Evolutionary conservation across 257 asterid genomes (phyloP).

Genomic region (Leonotis leonurus): DNA sequence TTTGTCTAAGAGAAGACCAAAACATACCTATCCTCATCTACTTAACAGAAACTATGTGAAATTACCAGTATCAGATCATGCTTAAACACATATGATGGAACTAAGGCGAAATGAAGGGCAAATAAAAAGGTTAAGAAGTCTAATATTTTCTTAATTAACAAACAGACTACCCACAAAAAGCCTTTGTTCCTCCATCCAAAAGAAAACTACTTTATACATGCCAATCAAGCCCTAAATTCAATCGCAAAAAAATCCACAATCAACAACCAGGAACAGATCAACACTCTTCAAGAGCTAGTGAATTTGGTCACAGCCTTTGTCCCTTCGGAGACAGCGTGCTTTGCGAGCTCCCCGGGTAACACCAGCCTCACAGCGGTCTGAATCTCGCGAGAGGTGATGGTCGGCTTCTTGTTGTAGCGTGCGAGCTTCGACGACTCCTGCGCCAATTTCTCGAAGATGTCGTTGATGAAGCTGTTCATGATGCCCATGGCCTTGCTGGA

Average conservation of each 20-base stretch:
- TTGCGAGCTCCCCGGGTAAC: constrained; percentile 66
- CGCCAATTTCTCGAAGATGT: constrained; percentile 64
- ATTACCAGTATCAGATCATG: too few species aligned
- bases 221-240: constrained; percentile 1
- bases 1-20: too few species aligned
- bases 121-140: too few species aligned
- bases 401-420: constrained; percentile 66
- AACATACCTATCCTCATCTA: too few species aligned
- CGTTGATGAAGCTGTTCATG: constrained; percentile 74
- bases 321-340: constrained; percentile 66
- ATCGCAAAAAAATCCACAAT: background rate
- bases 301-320: constrained; percentile 76
- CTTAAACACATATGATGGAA: too few species aligned
- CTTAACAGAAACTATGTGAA: too few species aligned
- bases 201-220: constrained; percentile 6
- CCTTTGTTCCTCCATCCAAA: background rate
- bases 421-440: constrained; percentile 50
- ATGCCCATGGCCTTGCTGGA: constrained; percentile 82
- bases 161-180: background rate
- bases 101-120: too few species aligned
- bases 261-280: background rate
- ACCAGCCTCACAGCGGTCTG: constrained; percentile 68
- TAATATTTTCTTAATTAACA: too few species aligned
- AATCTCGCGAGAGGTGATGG: constrained; percentile 64
- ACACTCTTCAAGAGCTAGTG: constrained; percentile 39